Conservation (phyloP, 148 eudicot species). For the Selenicereus undatus region DNA sequence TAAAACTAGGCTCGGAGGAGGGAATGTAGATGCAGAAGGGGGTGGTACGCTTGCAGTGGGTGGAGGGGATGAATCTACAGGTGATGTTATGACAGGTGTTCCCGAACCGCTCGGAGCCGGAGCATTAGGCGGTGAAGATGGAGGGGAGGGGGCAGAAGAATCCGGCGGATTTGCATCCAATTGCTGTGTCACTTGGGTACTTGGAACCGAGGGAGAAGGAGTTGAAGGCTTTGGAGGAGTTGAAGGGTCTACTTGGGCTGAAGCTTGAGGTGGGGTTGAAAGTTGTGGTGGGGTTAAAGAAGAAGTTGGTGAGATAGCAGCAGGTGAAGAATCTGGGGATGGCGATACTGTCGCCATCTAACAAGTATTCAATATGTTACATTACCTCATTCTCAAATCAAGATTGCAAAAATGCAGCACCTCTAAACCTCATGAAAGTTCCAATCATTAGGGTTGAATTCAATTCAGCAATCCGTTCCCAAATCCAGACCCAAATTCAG, state of each 20-base stretch:
- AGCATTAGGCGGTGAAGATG: slow-evolving; percentile 33
- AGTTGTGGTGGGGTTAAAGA: slow-evolving; percentile 21
- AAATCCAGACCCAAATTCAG: slow-evolving; percentile 11
- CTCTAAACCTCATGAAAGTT: slow-evolving; percentile 13
- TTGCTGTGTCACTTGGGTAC: slow-evolving; percentile 12
- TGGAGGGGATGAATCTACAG: slow-evolving; percentile 31
- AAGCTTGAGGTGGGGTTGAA: slow-evolving; percentile 11
- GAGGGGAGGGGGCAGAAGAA: slow-evolving; percentile 22
- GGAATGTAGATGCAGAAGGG: slow-evolving; percentile 25
- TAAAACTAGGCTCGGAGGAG: slow-evolving; percentile 23
- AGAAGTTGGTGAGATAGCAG: slow-evolving; percentile 30
- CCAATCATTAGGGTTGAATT: slow-evolving; percentile 4
- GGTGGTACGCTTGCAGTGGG: slow-evolving; percentile 28
- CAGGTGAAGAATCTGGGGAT: slow-evolving; percentile 39
- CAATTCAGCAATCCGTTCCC: slow-evolving; percentile 4
- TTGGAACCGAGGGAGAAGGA: slow-evolving; percentile 9
- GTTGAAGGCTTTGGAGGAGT: neutral
- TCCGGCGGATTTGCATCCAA: slow-evolving; percentile 33
- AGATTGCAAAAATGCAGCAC: slow-evolving; percentile 5
- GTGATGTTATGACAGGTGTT: slow-evolving; percentile 32
- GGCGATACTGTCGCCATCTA: slow-evolving; percentile 40
- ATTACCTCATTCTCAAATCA: slow-evolving; percentile 11
- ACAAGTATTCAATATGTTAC: slow-evolving; percentile 8
- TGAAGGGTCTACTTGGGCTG: neutral
- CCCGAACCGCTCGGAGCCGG: slow-evolving; percentile 26